Percentiles rank a stretch among this genome's conserved stretches.
These are phyloP conservation scores for Sugiyamaella novakii DNA, from an alignment of 1,139 yeast genomes.

Conservation along the genomic window DNA sequence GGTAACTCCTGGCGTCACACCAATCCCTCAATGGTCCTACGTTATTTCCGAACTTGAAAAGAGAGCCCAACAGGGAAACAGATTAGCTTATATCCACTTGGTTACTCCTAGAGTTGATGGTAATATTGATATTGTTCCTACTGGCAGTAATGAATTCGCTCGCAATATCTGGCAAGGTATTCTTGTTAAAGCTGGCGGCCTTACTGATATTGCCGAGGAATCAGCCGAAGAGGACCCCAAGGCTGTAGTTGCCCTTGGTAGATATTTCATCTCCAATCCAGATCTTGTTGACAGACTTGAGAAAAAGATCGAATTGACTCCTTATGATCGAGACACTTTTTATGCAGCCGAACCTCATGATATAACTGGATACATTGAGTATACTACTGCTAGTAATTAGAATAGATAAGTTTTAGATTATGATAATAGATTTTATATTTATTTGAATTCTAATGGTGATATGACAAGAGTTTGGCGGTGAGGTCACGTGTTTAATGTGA, in stretches of 20 bases:
- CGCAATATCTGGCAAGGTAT: no score
- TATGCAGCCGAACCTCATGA: constrained; percentile 41
- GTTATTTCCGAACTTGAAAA: constrained; percentile 38
- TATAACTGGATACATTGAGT: constrained; percentile 38
- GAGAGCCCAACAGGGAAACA: constrained; percentile 35
- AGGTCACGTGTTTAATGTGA: no score
- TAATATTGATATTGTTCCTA: constrained; percentile 25
- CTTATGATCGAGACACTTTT: constrained; percentile 42
- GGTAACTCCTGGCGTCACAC: constrained; percentile 39
- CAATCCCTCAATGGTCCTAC: no score
- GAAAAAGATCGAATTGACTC: constrained; percentile 38
- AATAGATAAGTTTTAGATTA: no score
- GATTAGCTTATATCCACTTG: no score
- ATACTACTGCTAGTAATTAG: constrained; percentile 2
- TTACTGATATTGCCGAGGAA: constrained; percentile 34
- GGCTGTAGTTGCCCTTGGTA: constrained; percentile 49
- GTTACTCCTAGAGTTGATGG: constrained; percentile 42
- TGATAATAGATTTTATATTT: no score
- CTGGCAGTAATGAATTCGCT: no score
- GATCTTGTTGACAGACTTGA: constrained; percentile 49
- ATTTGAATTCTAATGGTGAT: no score
- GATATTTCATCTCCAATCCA: constrained; percentile 55
- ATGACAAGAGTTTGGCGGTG: no score
- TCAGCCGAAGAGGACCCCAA: constrained; percentile 42
- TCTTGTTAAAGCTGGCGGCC: constrained; percentile 46